These are phyloP conservation scores for Avena atlantica DNA, from an alignment of 176 grass and related monocot genomes.

Conservation along the genomic window DNA sequence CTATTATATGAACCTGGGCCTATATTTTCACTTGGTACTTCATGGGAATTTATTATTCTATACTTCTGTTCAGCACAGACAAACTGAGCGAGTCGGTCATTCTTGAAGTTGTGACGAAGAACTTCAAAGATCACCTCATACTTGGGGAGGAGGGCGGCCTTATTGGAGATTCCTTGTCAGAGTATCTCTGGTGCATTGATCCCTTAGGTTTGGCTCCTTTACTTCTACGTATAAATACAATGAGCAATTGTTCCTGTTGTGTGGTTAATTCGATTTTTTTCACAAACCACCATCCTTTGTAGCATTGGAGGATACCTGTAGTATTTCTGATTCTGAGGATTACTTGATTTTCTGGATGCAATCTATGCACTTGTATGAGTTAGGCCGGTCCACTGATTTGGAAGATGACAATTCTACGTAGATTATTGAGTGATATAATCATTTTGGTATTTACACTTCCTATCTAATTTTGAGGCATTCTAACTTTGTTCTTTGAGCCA, in stretches of 20 bases:
- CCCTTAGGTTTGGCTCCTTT: slow-evolving; percentile 80
- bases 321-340: slow-evolving; percentile 3
- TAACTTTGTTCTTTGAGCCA: not conserved
- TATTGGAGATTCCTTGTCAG: slow-evolving; percentile 83
- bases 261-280: not conserved
- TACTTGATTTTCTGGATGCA: not conserved
- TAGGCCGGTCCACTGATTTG: slow-evolving; percentile 14
- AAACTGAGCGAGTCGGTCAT: slow-evolving; percentile 87
- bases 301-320: not conserved
- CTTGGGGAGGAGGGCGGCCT: slow-evolving; percentile 98
- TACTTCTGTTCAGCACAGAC: slow-evolving; percentile 86
- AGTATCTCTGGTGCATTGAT: slow-evolving; percentile 99
- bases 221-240: slow-evolving; percentile 1
- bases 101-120: slow-evolving; percentile 84
- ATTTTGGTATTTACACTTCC: not conserved
- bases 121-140: slow-evolving; percentile 92
- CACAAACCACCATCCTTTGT: not conserved
- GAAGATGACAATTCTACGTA: slow-evolving; percentile 16
- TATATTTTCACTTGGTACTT: slow-evolving; percentile 8
- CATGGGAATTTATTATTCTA: slow-evolving; percentile 28
- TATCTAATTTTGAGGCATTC: slow-evolving; percentile 14
- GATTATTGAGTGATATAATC: not conserved
- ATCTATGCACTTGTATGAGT: not conserved
- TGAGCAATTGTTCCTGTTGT: not conserved
- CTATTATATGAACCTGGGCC: not conserved